Conservation (phyloP, 148 eudicot genomes). For the Salicornia ramosissima region DNA sequence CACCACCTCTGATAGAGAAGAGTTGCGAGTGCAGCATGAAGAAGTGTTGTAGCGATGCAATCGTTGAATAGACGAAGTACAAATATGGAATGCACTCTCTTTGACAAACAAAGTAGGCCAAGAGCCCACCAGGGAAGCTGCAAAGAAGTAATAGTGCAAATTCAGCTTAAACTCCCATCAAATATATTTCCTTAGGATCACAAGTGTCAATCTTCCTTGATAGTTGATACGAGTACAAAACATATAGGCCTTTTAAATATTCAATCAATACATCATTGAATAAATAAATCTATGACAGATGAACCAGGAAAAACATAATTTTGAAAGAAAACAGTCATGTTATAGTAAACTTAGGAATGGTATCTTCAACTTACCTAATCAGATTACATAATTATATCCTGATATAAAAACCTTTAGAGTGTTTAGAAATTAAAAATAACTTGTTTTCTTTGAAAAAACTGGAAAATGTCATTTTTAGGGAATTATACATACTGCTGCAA, state of each 20-base stretch:
- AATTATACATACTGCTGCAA: background rate
- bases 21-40: conserved; percentile 70
- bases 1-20: conserved; percentile 77
- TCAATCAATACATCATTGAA: background rate
- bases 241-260: background rate
- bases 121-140: conserved; percentile 99
- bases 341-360: background rate
- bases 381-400: background rate
- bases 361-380: background rate
- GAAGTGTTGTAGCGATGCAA: conserved; percentile 83
- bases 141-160: conserved; percentile 18
- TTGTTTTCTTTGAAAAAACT: no score
- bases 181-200: background rate
- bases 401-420: no score
- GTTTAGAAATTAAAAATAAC: background rate
- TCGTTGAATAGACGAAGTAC: conserved; percentile 94
- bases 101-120: conserved; percentile 76
- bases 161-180: background rate
- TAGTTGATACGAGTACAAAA: background rate
- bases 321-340: background rate
- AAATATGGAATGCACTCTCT: conserved; percentile 89
- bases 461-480: background rate
- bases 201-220: no score
- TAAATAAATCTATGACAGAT: background rate
- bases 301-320: background rate